Percentiles rank a stretch among this genome's conserved stretches.
phyloP scores from a whole-genome alignment of 345 rosid species.

The Eucalyptus curtisii region DNA sequence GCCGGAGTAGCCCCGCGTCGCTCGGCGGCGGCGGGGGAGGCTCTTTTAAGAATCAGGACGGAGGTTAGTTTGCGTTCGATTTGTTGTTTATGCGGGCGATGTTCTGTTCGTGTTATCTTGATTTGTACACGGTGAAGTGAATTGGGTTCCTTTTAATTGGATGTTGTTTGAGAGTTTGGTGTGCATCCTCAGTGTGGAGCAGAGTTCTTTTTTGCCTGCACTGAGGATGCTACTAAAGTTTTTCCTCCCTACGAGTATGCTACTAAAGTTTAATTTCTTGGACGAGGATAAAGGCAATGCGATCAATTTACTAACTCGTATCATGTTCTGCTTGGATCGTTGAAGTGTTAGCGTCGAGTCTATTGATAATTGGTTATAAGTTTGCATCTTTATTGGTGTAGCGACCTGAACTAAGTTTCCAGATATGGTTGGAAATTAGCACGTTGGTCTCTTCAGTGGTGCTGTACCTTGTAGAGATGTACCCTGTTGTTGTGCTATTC shows the following conservation, averaged over 20 bases:
- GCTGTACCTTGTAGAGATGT: neutral
- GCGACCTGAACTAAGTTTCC: neutral
- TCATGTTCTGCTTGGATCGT: neutral
- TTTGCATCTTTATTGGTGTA: neutral
- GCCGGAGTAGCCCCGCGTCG: constrained; percentile 59
- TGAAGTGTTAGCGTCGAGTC: neutral
- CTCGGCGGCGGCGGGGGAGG: constrained; percentile 1
- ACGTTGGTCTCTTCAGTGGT: neutral
- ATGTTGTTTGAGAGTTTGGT: neutral
- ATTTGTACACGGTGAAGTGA: neutral
- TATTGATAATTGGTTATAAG: neutral
- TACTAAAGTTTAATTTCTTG: neutral
- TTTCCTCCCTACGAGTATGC: neutral
- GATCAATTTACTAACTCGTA: neutral
- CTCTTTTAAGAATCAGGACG: constrained; percentile 27
- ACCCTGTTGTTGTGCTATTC: neutral
- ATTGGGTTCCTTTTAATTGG: neutral
- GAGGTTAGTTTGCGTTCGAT: constrained; percentile 29
- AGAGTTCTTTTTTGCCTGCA: neutral
- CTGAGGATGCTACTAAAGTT: neutral
- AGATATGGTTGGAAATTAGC: neutral
- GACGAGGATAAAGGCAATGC: neutral
- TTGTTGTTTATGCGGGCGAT: neutral
- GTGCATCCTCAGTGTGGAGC: neutral
- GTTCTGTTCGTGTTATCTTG: neutral